Evolutionary conservation across 768 basidiomycete species (phyloP).

Genomic region (Amanita pallidorosea): DNA sequence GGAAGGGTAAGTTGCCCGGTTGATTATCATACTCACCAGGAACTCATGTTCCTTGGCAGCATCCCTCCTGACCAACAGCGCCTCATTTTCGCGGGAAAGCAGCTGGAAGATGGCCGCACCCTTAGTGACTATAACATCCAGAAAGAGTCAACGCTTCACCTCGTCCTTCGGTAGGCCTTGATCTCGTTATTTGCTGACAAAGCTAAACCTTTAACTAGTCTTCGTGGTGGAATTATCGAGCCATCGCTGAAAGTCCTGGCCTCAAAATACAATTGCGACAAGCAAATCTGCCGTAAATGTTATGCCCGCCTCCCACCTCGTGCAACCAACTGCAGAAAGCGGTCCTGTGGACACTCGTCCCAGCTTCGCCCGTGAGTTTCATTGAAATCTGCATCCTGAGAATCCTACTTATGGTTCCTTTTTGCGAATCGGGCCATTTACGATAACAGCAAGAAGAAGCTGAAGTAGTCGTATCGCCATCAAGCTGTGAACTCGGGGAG

Average conservation of each 20-base stretch:
- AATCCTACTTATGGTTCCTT: not conserved
- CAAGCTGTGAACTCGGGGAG: too few species aligned
- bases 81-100: constrained; percentile 96
- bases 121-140: constrained; percentile 97
- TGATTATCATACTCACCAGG: not conserved
- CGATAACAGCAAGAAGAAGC: constrained; percentile 77
- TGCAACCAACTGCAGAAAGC: constrained; percentile 98
- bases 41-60: constrained; percentile 24
- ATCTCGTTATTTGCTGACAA: not conserved
- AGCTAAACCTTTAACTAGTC: constrained; percentile 32
- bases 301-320: constrained; percentile 99
- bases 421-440: too few species aligned
- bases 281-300: constrained; percentile 99
- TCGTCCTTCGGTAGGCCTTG: constrained; percentile 77
- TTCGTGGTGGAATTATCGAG: constrained; percentile 98
- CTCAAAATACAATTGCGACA: constrained; percentile 97
- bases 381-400: not conserved
- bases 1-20: constrained; percentile 31
- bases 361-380: constrained; percentile 81
- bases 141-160: constrained; percentile 95
- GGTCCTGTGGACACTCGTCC: constrained; percentile 82
- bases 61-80: constrained; percentile 95
- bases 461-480: constrained; percentile 56
- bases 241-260: constrained; percentile 97
- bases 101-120: constrained; percentile 96